Evolutionary conservation across 305 asterid genomes (phyloP).

Genomic region (Fraxinus sp.): DNA sequence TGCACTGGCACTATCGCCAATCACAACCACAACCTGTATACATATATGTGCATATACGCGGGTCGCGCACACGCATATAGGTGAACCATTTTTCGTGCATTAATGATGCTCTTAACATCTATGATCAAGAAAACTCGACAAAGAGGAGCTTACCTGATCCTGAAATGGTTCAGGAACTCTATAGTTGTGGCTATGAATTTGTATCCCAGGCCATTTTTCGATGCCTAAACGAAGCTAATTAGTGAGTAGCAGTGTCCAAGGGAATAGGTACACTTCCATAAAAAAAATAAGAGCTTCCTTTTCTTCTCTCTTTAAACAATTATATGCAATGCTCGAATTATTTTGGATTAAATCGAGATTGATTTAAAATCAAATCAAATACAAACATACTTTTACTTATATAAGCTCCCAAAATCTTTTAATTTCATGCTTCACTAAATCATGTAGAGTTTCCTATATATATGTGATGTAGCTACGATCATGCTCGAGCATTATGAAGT

Average conservation of each 20-base stretch:
- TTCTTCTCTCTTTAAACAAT: background rate
- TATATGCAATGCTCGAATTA: background rate
- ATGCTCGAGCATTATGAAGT: too few species aligned
- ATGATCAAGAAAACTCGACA: background rate
- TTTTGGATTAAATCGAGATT: background rate
- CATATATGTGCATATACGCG: background rate
- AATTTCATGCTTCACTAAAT: background rate
- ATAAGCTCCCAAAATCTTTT: background rate
- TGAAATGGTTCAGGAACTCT: conserved; percentile 43
- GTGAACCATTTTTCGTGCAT: background rate
- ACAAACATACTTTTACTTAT: background rate
- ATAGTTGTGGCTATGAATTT: conserved; percentile 54
- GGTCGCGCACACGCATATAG: background rate
- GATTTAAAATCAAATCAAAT: background rate
- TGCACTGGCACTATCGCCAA: conserved; percentile 65
- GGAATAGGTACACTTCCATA: background rate
- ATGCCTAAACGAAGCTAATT: conserved; percentile 28
- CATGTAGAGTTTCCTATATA: background rate
- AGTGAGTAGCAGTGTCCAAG: background rate
- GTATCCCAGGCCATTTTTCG: conserved; percentile 46
- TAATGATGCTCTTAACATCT: background rate
- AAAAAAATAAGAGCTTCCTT: background rate
- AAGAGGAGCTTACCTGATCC: conserved; percentile 31
- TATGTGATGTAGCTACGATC: background rate
- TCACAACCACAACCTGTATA: conserved; percentile 59